phyloP scores from a whole-genome alignment of 495 filamentous ascomycete species.

The Polyplosphaeria fusca region DNA sequence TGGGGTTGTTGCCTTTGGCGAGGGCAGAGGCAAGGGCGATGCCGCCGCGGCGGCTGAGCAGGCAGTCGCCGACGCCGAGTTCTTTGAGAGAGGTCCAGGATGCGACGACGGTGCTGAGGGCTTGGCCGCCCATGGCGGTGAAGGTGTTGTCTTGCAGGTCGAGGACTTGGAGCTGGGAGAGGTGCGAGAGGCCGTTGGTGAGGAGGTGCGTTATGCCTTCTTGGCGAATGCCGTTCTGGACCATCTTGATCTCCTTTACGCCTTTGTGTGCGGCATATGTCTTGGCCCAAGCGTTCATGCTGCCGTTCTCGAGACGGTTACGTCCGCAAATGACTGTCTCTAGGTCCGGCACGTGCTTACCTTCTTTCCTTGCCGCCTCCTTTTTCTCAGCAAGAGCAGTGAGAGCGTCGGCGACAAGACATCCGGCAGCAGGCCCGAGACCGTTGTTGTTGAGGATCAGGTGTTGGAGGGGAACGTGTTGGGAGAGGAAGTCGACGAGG shows the following conservation, averaged over 20 bases:
- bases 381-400: constrained; percentile 76
- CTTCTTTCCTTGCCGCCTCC: constrained; percentile 63
- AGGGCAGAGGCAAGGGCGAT: constrained; percentile 70
- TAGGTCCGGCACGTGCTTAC: constrained; percentile 60
- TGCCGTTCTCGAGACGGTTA: constrained; percentile 91
- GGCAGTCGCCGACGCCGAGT: constrained; percentile 83
- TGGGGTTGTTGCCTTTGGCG: constrained; percentile 67
- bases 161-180: constrained; percentile 62
- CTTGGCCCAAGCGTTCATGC: constrained; percentile 91
- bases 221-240: constrained; percentile 94
- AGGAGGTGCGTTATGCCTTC: constrained; percentile 81
- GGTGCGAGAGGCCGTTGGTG: constrained; percentile 68
- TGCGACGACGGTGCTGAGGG: constrained; percentile 68
- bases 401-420: constrained; percentile 75
- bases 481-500: constrained; percentile 69
- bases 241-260: constrained; percentile 89
- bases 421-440: constrained; percentile 86
- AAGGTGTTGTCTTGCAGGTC: constrained; percentile 99
- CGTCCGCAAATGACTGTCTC: constrained; percentile 95
- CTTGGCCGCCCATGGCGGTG: constrained; percentile 72
- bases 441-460: constrained; percentile 97
- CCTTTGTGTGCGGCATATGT: constrained; percentile 73
- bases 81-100: constrained; percentile 75
- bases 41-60: constrained; percentile 76
- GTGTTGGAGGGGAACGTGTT: constrained; percentile 82